These are phyloP conservation scores for Thalassia testudinum DNA, from an alignment of 116 monocot genomes.

Conservation along the genomic window DNA sequence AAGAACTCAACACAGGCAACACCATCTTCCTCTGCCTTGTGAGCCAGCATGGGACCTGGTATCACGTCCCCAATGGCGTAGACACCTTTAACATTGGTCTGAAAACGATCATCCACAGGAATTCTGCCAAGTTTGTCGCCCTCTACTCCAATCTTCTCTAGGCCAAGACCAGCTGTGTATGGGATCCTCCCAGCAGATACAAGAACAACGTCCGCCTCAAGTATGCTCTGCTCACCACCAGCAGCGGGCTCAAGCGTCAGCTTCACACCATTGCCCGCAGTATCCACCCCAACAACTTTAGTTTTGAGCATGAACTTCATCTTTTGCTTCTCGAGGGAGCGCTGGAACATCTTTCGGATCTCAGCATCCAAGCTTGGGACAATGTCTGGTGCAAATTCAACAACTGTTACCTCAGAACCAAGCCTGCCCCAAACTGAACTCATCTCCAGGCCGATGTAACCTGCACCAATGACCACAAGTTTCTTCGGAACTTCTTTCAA, in stretches of 20 bases:
- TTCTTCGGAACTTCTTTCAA: conserved; percentile 62
- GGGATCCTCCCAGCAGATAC: conserved; percentile 42
- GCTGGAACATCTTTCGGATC: too few species aligned
- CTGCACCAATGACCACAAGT: conserved; percentile 86
- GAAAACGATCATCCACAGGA: too few species aligned
- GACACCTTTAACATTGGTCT: too few species aligned
- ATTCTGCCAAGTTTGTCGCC: conserved; percentile 62
- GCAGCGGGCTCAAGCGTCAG: conserved; percentile 45
- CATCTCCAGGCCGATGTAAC: conserved; percentile 97
- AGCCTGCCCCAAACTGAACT: conserved; percentile 91
- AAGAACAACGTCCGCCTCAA: too few species aligned
- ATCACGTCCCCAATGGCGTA: too few species aligned
- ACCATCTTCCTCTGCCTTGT: too few species aligned
- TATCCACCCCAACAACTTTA: too few species aligned
- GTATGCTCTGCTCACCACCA: conserved; percentile 41
- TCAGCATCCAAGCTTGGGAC: conserved; percentile 80
- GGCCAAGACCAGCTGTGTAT: conserved; percentile 42
- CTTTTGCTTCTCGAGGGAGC: too few species aligned
- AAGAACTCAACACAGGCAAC: conserved; percentile 62
- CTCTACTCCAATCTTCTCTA: conserved; percentile 40
- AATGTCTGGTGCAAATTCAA: conserved; percentile 69
- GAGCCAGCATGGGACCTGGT: too few species aligned
- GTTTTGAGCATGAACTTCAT: too few species aligned
- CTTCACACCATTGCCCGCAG: conserved; percentile 41
- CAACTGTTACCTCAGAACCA: conserved; percentile 89